Conservation (phyloP, 352 stramenopile genomes). For the Aphanomyces stellatus region DNA sequence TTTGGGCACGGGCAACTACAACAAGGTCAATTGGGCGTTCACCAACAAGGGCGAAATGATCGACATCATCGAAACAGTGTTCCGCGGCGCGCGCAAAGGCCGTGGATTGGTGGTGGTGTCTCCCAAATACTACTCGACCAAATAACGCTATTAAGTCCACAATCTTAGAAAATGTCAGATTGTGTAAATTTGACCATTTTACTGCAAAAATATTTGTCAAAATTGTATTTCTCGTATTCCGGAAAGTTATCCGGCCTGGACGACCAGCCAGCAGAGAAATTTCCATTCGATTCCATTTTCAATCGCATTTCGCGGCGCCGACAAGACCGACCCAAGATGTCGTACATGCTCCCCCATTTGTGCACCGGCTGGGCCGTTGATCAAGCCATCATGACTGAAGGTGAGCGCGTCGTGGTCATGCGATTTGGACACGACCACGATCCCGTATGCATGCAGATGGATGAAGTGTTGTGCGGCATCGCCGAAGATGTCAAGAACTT, state of each 20-base stretch:
- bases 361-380: conserved; percentile 97
- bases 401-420: conserved; percentile 97
- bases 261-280: no score
- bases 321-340: conserved; percentile 54
- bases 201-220: no score
- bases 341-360: conserved; percentile 97
- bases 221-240: no score
- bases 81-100: conserved; percentile 95
- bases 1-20: conserved; percentile 99
- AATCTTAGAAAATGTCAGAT: no score
- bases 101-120: conserved; percentile 96
- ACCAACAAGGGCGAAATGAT: conserved; percentile 98
- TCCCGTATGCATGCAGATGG: conserved; percentile 98
- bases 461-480: conserved; percentile 92
- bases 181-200: no score
- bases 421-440: conserved; percentile 98
- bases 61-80: conserved; percentile 99
- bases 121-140: conserved; percentile 99
- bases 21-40: conserved; percentile 99
- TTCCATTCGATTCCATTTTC: no score
- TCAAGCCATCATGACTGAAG: conserved; percentile 97
- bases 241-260: no score
- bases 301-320: not conserved
- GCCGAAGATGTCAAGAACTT: conserved; percentile 99
- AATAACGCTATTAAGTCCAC: conserved; percentile 99